phyloP scores from a whole-genome alignment of 164 flowering plant genomes.

The Brasenia schreberi region DNA sequence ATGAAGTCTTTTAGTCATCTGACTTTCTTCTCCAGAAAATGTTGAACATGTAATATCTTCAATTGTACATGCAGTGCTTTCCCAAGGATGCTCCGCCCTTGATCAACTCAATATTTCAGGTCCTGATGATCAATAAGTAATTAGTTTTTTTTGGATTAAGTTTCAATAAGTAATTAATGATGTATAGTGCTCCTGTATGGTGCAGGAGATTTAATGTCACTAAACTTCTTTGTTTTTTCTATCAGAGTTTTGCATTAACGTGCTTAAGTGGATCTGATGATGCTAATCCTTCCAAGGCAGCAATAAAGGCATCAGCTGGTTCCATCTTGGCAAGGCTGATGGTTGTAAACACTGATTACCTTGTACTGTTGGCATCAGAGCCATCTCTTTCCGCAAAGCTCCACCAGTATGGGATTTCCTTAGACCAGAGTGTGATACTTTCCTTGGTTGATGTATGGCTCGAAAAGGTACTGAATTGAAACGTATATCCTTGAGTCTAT shows the following conservation, averaged over 20 bases:
- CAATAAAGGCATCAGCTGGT: constrained; percentile 67
- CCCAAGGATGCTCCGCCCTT: constrained; percentile 69
- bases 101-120: constrained; percentile 72
- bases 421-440: constrained; percentile 69
- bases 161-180: background rate
- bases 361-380: constrained; percentile 74
- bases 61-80: constrained; percentile 50
- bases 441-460: constrained; percentile 84
- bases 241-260: constrained; percentile 57
- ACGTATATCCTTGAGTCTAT: no score
- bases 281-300: constrained; percentile 59
- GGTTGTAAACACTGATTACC: constrained; percentile 73
- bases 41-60: background rate
- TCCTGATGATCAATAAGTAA: constrained; percentile 12
- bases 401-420: constrained; percentile 52
- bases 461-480: constrained; percentile 48
- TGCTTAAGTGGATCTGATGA: constrained; percentile 88
- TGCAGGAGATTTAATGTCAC: background rate
- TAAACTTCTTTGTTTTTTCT: background rate
- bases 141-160: background rate
- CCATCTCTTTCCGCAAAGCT: constrained; percentile 44
- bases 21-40: background rate
- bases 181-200: background rate
- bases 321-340: constrained; percentile 81
- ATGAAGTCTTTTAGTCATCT: background rate